Base-by-base conservation (phyloP, 352 stramenopile species). In the Phytophthora colocasiae region DNA sequence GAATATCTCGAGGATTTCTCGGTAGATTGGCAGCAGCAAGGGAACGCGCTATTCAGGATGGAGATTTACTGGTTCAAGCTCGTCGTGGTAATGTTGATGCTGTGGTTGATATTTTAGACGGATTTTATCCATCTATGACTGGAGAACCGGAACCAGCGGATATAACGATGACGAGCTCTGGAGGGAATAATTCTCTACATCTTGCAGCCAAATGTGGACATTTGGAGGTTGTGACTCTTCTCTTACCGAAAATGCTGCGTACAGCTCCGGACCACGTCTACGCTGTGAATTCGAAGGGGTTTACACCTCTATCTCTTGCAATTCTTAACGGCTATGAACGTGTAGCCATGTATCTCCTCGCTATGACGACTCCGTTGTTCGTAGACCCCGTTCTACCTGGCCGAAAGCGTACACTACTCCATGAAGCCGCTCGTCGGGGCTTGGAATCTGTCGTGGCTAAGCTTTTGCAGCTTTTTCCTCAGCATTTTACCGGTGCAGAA, bases 41-140 rank as follows among this genome's bases (percentile, higher is more conserved):
- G 3, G 68, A 77, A 50, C 49, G 51, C 8, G 24, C 69, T 5
- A 48, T 76, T 0, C 78, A 87, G 27, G 74, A 84, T 43, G 72
- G 31, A 6, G 80, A 92, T 49, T 14, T 92, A 27, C 57, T 92
- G 1, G 69, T 90, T 11, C 82, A 92, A 61, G 77, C 78, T 19
- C 63, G 69, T 4, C 43, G 61, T 12, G 84, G 84, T 0, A 84
- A 90, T 43, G 60, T 87, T 9, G 76, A 81, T 7, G 67, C 66
- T 0, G 80, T 92, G 0, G 75, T 89, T 3, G 84, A 92, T 48
- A 51, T 92, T 17, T 56, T 92, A 14, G 84, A 91, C 39, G 84
- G 84, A 7, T 87, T 80, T 49, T 61, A 71, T 53, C 60, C 61
- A 1, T 40, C 48, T 10, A 14, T 36, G 31, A 36, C 31, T 12